A percentile compares a stretch with the other conserved stretches of the same genome.
Evolutionary conservation across 148 eudicot genomes (phyloP).

Genomic region (Fagopyrum esculentum): DNA sequence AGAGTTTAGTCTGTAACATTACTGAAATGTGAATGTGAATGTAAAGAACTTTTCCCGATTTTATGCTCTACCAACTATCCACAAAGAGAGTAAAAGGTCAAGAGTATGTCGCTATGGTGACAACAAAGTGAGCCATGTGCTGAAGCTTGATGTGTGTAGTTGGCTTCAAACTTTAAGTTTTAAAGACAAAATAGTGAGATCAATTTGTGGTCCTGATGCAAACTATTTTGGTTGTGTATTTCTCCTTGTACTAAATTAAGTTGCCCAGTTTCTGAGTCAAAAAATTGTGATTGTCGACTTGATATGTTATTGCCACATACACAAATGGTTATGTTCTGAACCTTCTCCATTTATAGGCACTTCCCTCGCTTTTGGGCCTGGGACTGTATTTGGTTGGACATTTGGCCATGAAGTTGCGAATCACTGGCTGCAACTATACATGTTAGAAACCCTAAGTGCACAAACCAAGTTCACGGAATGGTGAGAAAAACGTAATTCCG

Average conservation of each 20-base stretch:
- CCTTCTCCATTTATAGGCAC: conserved; percentile 43
- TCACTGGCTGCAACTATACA: conserved; percentile 69
- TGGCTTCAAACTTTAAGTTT: not conserved
- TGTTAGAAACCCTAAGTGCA: conserved; percentile 65
- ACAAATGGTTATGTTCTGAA: not conserved
- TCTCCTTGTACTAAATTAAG: not conserved
- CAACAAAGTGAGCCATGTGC: not conserved
- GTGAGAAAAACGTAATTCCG: conserved; percentile 50
- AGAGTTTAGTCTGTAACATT: not conserved
- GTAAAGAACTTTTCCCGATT: no score
- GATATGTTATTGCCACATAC: not conserved
- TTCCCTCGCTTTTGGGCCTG: conserved; percentile 57
- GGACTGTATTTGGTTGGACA: conserved; percentile 68
- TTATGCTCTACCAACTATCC: not conserved
- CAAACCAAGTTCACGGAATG: conserved; percentile 88
- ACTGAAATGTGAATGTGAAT: conserved; percentile 14
- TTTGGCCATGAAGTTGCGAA: conserved; percentile 72
- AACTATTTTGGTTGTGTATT: not conserved
- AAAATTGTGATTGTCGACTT: not conserved
- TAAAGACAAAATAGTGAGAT: not conserved
- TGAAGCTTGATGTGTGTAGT: not conserved
- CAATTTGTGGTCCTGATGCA: not conserved
- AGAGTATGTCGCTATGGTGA: not conserved
- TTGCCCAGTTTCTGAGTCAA: not conserved
- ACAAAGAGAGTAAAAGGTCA: not conserved